Evolutionary conservation across 768 basidiomycete genomes (phyloP), one percentile per base, ranked within the genome.

Genomic region (Suillus discolor): DNA sequence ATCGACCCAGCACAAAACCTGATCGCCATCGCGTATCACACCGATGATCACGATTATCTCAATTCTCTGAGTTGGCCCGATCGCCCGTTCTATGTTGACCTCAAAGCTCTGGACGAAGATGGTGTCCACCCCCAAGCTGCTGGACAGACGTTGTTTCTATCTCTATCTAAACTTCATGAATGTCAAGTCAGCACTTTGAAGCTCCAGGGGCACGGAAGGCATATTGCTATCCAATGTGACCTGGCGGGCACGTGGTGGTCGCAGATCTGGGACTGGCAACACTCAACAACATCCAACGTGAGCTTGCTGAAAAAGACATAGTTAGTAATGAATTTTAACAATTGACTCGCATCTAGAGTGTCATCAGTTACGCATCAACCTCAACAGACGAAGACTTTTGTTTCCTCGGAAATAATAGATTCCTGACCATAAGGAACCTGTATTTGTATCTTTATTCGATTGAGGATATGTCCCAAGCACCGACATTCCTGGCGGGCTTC

Each of bases 241-340:
- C 28, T 44, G 25, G 8, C 11, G 11, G 49, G 5, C 31, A 8
- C 3, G n/a, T 57, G 41, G 54, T 44, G n/a, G 13, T 34, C 34
- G 18, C 63, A 63, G 13, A 28, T 57, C 9, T 64, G 54, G 54
- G 44, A 64, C 54, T 57, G 63, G 31, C 41, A 45, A 7, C 31
- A 39, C 23, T 57, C 53, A 6, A 63, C 16, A n/a, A 57, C 31
- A n/a, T 28, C 57, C 41, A 31, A 31, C 31, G 63, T 53, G n/a
- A 57, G 38, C 6, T 62, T 62, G 23, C 13, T 36, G 7, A 31
- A 12, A 62, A 62, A 8, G 6, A 18, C 42, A 16, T 47, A 13
- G 25, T 3, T 51, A 15, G 34, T 15, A 7, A 8, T 28, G 12
- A 15, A 15, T 31, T 36, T 31, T 42, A 16, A 57, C 41, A 39